Base-by-base conservation (phyloP, 345 rosid species). In the Fremontodendron californicum region DNA sequence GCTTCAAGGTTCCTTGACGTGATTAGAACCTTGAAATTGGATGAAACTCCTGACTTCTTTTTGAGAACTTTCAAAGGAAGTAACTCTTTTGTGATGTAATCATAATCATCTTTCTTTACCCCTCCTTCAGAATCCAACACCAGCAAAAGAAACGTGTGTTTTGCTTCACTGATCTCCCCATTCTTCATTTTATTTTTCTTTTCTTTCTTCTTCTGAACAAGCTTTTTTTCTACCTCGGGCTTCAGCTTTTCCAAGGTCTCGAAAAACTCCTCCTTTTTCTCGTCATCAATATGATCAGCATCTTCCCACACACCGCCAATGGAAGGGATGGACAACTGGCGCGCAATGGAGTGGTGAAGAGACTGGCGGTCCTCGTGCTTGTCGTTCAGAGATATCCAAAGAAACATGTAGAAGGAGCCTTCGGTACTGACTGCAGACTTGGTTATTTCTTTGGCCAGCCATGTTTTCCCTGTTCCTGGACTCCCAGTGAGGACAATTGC, bases 391-490 rank as follows among this genome's bases (percentile, higher is more conserved):
- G 75, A 83, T 49, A 84, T 46, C 83, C 86, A 88, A 21, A 88
- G 64, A 35, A 69, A 77, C 67, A 42, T 76, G 29, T 63, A 78
- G 62, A 82, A 87, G 0, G 0, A 1, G 8, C 51, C 33, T 49
- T 49, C 0, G 0, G 0, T 2, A 0, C 3, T 0, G 21, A 23
- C 8, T 9, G 57, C 89, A 25, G 1, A 0, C 2, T 88, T 19
- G 25, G 31, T 62, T 23, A 81, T 64, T 46, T 27, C 33, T 60
- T 73, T 78, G 21, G 91, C 88, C 71, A 85, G 45, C 89, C 90
- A 75, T 3, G 91, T 86, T 82, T 89, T 89, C 71, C 91, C 93
- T 0, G 76, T 79, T 60, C 93, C 88, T 54, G 78, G 69, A 16
- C 69, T 27, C 54, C 91, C 89, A 12, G 13, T 39, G 25, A 88